Evolutionary conservation across 169 alveolate genomes (phyloP).

Genomic region (Plasmodium gonderi): DNA sequence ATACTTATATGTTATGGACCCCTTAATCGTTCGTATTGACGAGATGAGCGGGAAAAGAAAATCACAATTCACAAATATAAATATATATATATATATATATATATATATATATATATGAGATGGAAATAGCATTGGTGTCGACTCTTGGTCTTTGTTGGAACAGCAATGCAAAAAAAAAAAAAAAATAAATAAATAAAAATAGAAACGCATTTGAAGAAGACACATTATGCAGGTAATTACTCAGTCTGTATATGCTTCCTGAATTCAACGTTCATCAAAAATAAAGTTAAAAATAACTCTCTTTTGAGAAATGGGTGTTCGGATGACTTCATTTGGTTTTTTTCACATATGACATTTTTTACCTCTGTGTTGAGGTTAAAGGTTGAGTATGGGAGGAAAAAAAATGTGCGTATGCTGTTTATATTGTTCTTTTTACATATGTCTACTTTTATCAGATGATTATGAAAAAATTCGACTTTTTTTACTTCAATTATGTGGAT

Average conservation of each 20-base stretch:
- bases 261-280: background rate
- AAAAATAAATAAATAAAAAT: background rate
- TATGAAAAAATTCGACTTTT: constrained; percentile 49
- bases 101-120: too few species aligned
- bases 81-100: too few species aligned
- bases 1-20: too few species aligned
- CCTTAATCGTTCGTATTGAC: too few species aligned
- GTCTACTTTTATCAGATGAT: constrained; percentile 34
- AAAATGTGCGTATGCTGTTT: constrained; percentile 6
- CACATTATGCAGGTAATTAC: constrained; percentile 8
- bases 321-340: background rate
- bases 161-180: background rate
- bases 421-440: background rate
- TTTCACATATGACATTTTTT: background rate
- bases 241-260: constrained; percentile 2
- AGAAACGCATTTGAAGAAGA: background rate
- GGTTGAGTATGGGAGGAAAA: constrained; percentile 19
- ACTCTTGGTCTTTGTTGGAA: background rate
- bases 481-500: constrained; percentile 8
- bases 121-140: too few species aligned
- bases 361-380: constrained; percentile 20
- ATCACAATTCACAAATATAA: background rate
- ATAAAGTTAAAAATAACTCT: constrained; percentile 2
- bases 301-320: constrained; percentile 7
- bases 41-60: background rate